Evolutionary conservation across 2,329 filamentous ascomycete genomes (phyloP).

Genomic region (Ophiostoma triangulosporum): DNA sequence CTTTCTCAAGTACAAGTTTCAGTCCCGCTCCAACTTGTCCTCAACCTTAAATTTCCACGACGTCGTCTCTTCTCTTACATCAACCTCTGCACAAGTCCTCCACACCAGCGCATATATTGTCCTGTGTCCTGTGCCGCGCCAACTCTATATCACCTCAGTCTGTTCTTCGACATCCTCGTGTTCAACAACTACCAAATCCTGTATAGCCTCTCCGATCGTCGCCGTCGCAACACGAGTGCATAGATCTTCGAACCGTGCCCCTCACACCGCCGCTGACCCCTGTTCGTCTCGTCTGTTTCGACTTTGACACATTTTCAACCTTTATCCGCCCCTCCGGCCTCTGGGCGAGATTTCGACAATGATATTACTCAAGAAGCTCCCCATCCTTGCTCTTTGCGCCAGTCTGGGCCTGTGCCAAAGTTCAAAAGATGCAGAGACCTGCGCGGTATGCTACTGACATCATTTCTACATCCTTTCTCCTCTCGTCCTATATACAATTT

Average conservation of each 20-base stretch:
- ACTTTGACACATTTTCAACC: background rate
- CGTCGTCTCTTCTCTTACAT: background rate
- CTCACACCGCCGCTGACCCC: background rate
- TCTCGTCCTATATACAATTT: conserved; percentile 4
- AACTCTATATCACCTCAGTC: background rate
- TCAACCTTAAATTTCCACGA: background rate
- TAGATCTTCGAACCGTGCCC: background rate
- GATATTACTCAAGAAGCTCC: conserved; percentile 38
- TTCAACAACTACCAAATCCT: too few relatives aligned
- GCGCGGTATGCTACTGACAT: conserved; percentile 32
- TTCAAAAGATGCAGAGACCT: conserved; percentile 29
- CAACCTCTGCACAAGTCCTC: background rate
- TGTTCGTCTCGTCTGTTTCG: background rate
- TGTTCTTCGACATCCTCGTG: too few relatives aligned
- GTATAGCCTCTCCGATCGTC: too few relatives aligned
- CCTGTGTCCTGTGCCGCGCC: too few relatives aligned
- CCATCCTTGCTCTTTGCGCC: conserved; percentile 42
- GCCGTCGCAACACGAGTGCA: background rate
- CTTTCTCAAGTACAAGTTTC: background rate
- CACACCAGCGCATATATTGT: too few relatives aligned
- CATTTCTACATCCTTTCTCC: conserved; percentile 11
- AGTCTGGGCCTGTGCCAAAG: conserved; percentile 32
- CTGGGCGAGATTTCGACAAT: conserved; percentile 20
- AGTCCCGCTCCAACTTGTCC: background rate
- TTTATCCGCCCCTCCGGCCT: background rate